Percentiles rank a stretch among this genome's conserved stretches.
Conservation (phyloP, 495 filamentous ascomycete species). For the Hapsidospora chrysogenum region DNA sequence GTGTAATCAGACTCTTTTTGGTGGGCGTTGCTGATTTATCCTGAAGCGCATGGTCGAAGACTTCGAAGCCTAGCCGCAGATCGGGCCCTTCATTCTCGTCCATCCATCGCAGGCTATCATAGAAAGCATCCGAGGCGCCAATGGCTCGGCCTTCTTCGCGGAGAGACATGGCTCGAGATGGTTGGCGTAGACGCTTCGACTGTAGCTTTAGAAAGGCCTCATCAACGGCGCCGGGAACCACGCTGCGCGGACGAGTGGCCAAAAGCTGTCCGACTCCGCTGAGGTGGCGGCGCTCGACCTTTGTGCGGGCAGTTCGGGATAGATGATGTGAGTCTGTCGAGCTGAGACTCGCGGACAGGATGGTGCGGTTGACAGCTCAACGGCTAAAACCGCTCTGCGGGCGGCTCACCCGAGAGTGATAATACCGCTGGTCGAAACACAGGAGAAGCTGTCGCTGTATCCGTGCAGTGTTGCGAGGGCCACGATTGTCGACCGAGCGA, state of each 20-base stretch:
- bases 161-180: neutral
- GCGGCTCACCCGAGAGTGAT: too few species aligned
- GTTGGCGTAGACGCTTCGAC: neutral
- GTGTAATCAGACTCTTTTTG: conserved; percentile 8
- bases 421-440: too few species aligned
- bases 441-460: too few species aligned
- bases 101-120: conserved; percentile 62
- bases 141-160: neutral
- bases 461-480: too few species aligned
- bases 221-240: conserved; percentile 11
- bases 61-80: conserved; percentile 41
- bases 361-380: too few species aligned
- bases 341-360: too few species aligned
- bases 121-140: conserved; percentile 24
- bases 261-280: too few species aligned
- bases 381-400: too few species aligned
- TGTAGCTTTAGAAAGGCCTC: conserved; percentile 26
- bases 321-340: too few species aligned
- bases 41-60: conserved; percentile 32
- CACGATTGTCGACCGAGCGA: too few species aligned
- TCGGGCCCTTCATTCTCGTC: conserved; percentile 66
- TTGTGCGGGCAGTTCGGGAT: too few species aligned
- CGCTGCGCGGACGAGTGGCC: conserved; percentile 13
- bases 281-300: too few species aligned
- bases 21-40: conserved; percentile 20